Evolutionary conservation across 257 asterid genomes (phyloP).

Genomic region (Haberlea rhodopensis): DNA sequence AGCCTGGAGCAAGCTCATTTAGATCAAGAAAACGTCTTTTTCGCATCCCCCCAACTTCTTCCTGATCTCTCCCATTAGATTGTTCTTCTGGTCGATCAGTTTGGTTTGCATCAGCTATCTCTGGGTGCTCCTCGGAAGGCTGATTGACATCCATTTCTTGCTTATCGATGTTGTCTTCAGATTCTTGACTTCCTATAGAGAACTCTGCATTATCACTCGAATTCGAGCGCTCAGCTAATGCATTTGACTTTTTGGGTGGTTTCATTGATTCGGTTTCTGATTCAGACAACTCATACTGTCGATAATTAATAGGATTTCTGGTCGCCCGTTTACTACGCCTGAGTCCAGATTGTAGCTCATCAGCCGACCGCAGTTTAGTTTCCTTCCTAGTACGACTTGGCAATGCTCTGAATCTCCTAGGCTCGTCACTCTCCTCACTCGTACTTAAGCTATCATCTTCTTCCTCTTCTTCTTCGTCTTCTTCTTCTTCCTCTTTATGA

Average conservation of each 20-base stretch:
- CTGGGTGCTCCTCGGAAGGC: constrained; percentile 39
- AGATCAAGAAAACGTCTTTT: constrained; percentile 81
- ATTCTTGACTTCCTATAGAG: constrained; percentile 52
- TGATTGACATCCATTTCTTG: constrained; percentile 38
- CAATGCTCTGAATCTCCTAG: constrained; percentile 40
- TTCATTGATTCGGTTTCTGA: constrained; percentile 60
- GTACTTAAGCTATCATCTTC: constrained; percentile 55
- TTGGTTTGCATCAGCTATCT: constrained; percentile 36
- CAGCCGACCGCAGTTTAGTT: constrained; percentile 63
- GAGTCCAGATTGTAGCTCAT: constrained; percentile 60
- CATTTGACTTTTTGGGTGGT: constrained; percentile 52
- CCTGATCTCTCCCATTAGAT: constrained; percentile 39
- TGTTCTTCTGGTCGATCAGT: constrained; percentile 28
- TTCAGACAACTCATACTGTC: constrained; percentile 73
- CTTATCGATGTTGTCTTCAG: constrained; percentile 41
- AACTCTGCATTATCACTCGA: constrained; percentile 50
- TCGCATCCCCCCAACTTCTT: constrained; percentile 40
- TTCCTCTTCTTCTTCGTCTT: constrained; percentile 79
- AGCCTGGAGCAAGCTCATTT: constrained; percentile 87
- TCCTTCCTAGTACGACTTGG: constrained; percentile 70
- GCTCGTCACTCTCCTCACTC: constrained; percentile 65
- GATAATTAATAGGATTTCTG: constrained; percentile 67
- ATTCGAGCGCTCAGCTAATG: constrained; percentile 37
- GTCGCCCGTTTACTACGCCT: constrained; percentile 91
- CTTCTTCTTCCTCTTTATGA: constrained; percentile 83